Evolutionary conservation across 148 eudicot species (phyloP).

Genomic region (Rhododendron simsii): DNA sequence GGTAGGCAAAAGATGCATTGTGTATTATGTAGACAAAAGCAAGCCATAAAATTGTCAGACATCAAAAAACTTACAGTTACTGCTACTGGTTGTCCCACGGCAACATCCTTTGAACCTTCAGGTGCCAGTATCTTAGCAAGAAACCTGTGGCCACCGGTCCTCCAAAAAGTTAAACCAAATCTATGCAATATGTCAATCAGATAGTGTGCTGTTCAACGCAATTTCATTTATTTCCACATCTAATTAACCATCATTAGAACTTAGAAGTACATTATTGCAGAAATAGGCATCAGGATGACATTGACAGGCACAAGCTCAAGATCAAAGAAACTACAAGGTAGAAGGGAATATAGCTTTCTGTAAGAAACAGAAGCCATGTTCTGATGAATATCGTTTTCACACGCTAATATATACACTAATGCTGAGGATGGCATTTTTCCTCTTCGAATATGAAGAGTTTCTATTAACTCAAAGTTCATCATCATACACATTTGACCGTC

Average conservation of each 20-base stretch:
- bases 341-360: background rate
- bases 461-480: background rate
- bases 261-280: background rate
- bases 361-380: background rate
- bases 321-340: background rate
- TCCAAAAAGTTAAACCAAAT: slow-evolving; percentile 1
- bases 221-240: slow-evolving; percentile 2
- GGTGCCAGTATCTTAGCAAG: slow-evolving; percentile 84
- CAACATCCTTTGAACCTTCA: slow-evolving; percentile 82
- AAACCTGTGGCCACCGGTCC: slow-evolving; percentile 40
- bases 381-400: background rate
- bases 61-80: slow-evolving; percentile 59
- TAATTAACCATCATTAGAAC: background rate
- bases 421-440: background rate
- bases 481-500: background rate
- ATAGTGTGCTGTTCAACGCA: background rate
- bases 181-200: background rate
- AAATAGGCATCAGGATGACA: background rate
- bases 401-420: background rate
- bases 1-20: background rate
- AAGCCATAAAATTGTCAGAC: background rate
- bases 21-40: background rate
- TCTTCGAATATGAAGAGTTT: background rate
- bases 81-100: slow-evolving; percentile 85
- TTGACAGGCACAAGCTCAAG: background rate